Evolutionary conservation across 805 yeast genomes (phyloP).

Genomic region (Kodamaea restingae): DNA sequence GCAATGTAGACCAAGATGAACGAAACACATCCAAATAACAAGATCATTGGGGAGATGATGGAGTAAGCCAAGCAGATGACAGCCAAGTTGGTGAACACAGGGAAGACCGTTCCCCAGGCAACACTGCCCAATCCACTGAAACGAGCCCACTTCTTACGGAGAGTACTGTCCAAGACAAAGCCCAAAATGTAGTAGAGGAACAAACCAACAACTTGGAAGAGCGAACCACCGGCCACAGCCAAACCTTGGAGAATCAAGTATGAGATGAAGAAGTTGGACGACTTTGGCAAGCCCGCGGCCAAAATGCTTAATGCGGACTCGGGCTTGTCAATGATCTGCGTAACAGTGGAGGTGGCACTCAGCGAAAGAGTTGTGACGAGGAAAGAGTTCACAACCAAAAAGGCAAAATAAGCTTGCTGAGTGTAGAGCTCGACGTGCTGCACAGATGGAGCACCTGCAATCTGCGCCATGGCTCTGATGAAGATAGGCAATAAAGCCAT

Average conservation of each 20-base stretch:
- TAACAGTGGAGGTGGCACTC: constrained; percentile 74
- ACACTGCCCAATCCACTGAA: constrained; percentile 50
- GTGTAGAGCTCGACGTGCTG: constrained; percentile 77
- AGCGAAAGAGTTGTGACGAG: constrained; percentile 81
- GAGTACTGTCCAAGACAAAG: constrained; percentile 53
- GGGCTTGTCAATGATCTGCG: constrained; percentile 66
- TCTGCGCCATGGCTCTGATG: constrained; percentile 70
- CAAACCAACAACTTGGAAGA: constrained; percentile 65
- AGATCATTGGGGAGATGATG: constrained; percentile 76
- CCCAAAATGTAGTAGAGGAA: constrained; percentile 59
- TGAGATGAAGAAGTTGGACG: constrained; percentile 85
- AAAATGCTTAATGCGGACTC: constrained; percentile 66
- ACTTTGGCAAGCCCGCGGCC: constrained; percentile 76
- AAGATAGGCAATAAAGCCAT: constrained; percentile 86
- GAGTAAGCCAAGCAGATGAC: constrained; percentile 65
- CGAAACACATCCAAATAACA: constrained; percentile 68
- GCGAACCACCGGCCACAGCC: constrained; percentile 66
- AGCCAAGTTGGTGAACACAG: constrained; percentile 68
- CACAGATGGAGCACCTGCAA: constrained; percentile 65
- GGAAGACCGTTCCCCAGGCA: constrained; percentile 75
- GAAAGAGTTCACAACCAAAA: constrained; percentile 87
- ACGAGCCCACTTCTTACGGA: constrained; percentile 63
- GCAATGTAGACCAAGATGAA: constrained; percentile 73
- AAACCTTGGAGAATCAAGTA: constrained; percentile 82
- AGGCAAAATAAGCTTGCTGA: constrained; percentile 85